Evolutionary conservation across 1,284 basidiomycete species (phyloP), one percentile per base, ranked within the genome.

Genomic region (Boletellus sp.): DNA sequence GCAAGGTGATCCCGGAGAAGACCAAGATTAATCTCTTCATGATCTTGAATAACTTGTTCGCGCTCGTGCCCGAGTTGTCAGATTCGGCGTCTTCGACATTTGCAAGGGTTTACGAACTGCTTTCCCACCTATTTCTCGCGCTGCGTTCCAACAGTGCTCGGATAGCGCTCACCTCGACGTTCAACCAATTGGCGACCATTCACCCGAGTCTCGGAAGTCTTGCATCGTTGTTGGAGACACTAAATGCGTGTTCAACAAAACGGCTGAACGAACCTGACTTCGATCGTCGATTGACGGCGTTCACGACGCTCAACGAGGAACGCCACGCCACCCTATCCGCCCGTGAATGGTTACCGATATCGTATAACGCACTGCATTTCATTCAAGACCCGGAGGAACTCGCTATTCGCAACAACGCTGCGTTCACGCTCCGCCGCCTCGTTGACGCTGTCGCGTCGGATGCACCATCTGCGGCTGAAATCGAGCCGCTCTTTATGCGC

Each of bases 191-290:
- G 15, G 80, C 84, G 0, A 59, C 65, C 0, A 67, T 85, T 11
- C 77, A 89, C 51, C 55, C 71, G 0, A 66, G 74, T 2, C 71
- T 92, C 28, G 62, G 70, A 19, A 60, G 64, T 2, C 64, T 89
- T 1, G 76, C 84, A 0, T 68, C 74, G 10, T 67, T 94, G 4
- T 65, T 93, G 38, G 77, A 78, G 12, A 81, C 82, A 1, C 78
- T 99, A 54, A 99, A 99, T 63, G 85, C 95, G 0, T 98, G 86
- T 69, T 95, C 93, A 1, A 71, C 69, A 1, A 88, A 82, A 60
- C 81, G 93, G 15, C 70, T 96, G 36, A 93, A 97, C 49, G 94
- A 99, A 66, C 91, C 93, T 2, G 93, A 99, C 68, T 97, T 97
- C 62, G 92, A 97, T 57, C 80, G 82, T 42, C 88, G 96, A 3